Percentiles rank a stretch among this genome's conserved stretches.
phyloP scores from a whole-genome alignment of 352 stramenopile species.

The Pythium scleroteichum region DNA sequence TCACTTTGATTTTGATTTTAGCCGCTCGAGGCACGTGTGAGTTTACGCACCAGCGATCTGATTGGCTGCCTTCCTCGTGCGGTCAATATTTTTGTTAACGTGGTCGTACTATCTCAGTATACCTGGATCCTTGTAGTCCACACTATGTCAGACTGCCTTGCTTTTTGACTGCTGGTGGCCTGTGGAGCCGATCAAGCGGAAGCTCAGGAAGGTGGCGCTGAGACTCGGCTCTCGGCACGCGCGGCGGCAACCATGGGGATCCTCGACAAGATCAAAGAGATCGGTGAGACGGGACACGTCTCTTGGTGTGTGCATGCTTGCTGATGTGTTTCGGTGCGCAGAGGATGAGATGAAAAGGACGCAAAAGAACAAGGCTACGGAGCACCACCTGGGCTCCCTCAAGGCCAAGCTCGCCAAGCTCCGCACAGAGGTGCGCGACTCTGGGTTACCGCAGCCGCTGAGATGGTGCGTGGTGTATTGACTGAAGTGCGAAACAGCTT shows the following conservation, averaged over 20 bases:
- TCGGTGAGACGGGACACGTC: conserved; percentile 52
- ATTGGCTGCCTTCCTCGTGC: conserved; percentile 8
- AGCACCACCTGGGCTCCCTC: conserved; percentile 90
- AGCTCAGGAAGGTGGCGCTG: conserved; percentile 4
- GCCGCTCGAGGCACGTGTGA: conserved; percentile 5
- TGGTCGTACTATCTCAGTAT: neutral
- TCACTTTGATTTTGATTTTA: no score
- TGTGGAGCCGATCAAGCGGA: conserved; percentile 15
- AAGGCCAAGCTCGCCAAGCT: conserved; percentile 99
- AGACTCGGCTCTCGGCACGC: conserved; percentile 7
- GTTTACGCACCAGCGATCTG: conserved; percentile 8
- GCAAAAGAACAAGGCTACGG: conserved; percentile 98
- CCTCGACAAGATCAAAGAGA: conserved; percentile 93
- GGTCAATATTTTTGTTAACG: conserved; percentile 22
- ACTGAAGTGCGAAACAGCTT: conserved; percentile 37
- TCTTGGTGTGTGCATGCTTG: neutral
- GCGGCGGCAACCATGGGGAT: conserved; percentile 82
- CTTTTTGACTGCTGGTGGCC: neutral
- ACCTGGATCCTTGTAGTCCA: conserved; percentile 17
- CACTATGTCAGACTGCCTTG: conserved; percentile 6
- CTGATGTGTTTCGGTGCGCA: conserved; percentile 28
- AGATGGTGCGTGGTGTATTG: neutral
- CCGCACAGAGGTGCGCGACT: conserved; percentile 85
- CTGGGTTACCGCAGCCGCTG: no score
- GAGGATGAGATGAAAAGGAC: conserved; percentile 97